Evolutionary conservation across 2,329 filamentous ascomycete genomes (phyloP).

Genomic region (Amphichorda felina): DNA sequence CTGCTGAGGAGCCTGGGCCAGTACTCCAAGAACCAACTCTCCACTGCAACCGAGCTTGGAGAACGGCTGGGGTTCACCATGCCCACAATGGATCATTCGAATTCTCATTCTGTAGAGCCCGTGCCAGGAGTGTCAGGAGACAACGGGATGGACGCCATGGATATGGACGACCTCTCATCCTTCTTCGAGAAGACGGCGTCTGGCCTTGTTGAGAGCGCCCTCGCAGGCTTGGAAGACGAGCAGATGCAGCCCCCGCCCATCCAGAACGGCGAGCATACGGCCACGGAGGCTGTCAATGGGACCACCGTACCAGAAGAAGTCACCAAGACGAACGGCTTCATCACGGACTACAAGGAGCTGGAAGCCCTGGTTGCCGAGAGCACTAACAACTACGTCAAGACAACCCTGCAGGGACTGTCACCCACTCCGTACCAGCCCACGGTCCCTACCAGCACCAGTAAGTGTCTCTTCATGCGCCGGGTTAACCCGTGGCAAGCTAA

Average conservation of each 20-base stretch:
- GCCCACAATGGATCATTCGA: conserved; percentile 7
- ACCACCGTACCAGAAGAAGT: conserved; percentile 7
- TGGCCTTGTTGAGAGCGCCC: conserved; percentile 25
- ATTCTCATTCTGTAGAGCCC: no score
- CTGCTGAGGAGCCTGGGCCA: conserved; percentile 20
- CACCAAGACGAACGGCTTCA: conserved; percentile 7
- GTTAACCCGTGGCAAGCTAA: no score
- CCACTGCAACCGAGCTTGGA: conserved; percentile 19
- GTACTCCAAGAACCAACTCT: conserved; percentile 19
- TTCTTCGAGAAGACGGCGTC: conserved; percentile 30
- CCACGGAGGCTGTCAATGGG: conserved; percentile 3
- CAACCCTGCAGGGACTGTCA: conserved; percentile 28
- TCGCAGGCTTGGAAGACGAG: conserved; percentile 22
- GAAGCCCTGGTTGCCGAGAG: conserved; percentile 30
- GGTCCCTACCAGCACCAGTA: conserved; percentile 25
- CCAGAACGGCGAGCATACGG: neutral
- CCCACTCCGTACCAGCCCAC: conserved; percentile 29
- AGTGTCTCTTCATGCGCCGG: conserved; percentile 6
- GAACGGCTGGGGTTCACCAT: conserved; percentile 22
- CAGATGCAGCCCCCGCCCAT: neutral
- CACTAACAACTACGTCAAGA: conserved; percentile 31
- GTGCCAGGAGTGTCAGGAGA: neutral
- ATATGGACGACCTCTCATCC: conserved; percentile 19
- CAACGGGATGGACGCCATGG: conserved; percentile 10
- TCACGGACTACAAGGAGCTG: conserved; percentile 28